Evolutionary conservation across 306 rosid species (phyloP).

Genomic region (Luffa aegyptiaca): DNA sequence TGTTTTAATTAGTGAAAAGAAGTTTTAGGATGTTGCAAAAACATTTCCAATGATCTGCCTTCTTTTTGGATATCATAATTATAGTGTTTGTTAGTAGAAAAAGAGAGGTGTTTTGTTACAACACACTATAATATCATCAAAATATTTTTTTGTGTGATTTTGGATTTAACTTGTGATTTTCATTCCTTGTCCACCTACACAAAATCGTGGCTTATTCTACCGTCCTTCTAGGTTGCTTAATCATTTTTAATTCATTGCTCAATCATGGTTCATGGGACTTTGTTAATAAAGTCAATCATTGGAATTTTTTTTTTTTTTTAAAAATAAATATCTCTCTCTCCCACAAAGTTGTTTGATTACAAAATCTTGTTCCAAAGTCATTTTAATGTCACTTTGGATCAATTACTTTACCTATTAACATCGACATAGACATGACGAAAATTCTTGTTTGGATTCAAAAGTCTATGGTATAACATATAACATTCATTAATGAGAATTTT

Average conservation of each 20-base stretch:
- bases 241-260: neutral
- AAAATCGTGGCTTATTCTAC: neutral
- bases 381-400: neutral
- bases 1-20: neutral
- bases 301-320: neutral
- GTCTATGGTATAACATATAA: neutral
- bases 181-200: neutral
- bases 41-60: neutral
- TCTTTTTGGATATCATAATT: neutral
- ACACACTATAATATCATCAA: neutral
- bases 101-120: neutral
- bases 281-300: neutral
- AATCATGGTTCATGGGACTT: neutral
- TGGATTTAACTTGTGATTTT: neutral
- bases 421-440: neutral
- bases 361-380: neutral
- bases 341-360: neutral
- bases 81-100: conserved; percentile 6
- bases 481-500: no score
- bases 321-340: neutral
- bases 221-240: neutral
- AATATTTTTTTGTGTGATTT: neutral
- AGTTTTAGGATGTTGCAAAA: neutral
- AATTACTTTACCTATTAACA: neutral
- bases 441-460: neutral